Base-by-base conservation (phyloP, 768 basidiomycete species). In the Pulveroboletus sp. region DNA sequence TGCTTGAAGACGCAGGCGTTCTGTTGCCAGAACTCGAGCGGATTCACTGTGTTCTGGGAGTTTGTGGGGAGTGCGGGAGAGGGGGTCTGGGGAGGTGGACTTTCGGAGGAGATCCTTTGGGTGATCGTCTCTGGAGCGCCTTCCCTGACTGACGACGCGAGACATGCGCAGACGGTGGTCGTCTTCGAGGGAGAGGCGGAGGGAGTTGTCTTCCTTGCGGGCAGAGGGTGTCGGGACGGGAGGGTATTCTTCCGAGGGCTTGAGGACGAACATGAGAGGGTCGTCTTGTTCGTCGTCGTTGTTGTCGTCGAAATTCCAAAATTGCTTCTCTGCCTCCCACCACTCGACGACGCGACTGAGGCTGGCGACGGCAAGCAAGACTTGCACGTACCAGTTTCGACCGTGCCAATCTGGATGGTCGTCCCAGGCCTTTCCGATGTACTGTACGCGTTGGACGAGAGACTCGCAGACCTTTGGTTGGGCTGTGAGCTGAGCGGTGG, bases 301-400 rank as follows among this genome's bases (percentile, higher is more conserved):
- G 59, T 90, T 86, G 63, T 92, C 90, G 63, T 94, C 89, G 64
- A 97, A 98, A 62, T 96, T 96, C 96, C 96, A 99, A 69, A 99
- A 99, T 58, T 94, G 92, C 63, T 94, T 94, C 74, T 98, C 95
- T 11, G 96, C 96, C 69, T 96, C 94, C 93, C 93, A 97, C 95
- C 96, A 99, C 63, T 97, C 96, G 55, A 97, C 87, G 24, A 98
- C 96, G 50, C 95, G 87, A 68, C 87, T 90, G 55, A 99, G 82
- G 61, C 91, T 93, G 27, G 96, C 96, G 41, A 98, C 86, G 19
- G 96, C 95, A 42, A 97, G 83, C 5, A 98, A 78, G 23, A 97
- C 86, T 64, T 95, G 93, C 45, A 97, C 93, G 70, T 97, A 98
- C 96, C 95, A 99, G 51, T 89, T 92, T 49, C 95, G 79, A 22